Percentiles rank a stretch among this genome's conserved stretches.
Conservation (phyloP, 129 eudicot genomes). For the Lonicera japonica region DNA sequence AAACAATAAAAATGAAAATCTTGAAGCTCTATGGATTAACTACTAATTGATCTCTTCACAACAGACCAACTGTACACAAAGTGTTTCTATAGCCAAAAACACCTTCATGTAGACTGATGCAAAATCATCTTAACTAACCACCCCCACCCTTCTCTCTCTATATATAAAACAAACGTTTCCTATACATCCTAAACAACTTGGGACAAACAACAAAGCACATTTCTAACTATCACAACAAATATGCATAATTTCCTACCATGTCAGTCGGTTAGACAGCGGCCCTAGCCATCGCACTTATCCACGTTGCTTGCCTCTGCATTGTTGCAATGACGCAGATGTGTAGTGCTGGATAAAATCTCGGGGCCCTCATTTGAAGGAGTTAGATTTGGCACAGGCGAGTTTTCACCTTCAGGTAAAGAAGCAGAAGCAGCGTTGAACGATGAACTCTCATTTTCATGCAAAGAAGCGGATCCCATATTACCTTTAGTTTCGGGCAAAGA, state of each 20-base stretch:
- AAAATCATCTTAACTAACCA: no score
- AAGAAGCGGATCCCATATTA: slow-evolving; percentile 16
- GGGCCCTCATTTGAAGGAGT: slow-evolving; percentile 13
- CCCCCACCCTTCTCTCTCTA: no score
- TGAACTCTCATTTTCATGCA: slow-evolving; percentile 20
- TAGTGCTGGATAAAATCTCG: slow-evolving; percentile 13
- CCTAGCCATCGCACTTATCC: slow-evolving; percentile 23
- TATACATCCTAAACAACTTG: no score
- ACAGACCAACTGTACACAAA: no score
- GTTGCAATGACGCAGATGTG: slow-evolving; percentile 25
- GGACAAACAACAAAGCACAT: not conserved
- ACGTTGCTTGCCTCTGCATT: slow-evolving; percentile 11
- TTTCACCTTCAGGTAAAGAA: no score
- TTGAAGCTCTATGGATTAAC: no score
- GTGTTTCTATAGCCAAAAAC: no score
- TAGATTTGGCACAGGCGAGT: slow-evolving; percentile 20
- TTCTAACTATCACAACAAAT: not conserved
- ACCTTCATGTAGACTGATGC: no score
- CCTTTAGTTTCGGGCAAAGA: slow-evolving; percentile 28
- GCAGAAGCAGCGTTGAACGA: not conserved
- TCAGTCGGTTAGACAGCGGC: not conserved
- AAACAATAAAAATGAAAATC: no score
- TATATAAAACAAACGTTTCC: no score
- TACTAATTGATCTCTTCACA: no score
- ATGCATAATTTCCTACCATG: not conserved